Conservation (phyloP, 257 asterid genomes). For the Solanum ahanhuiri region DNA sequence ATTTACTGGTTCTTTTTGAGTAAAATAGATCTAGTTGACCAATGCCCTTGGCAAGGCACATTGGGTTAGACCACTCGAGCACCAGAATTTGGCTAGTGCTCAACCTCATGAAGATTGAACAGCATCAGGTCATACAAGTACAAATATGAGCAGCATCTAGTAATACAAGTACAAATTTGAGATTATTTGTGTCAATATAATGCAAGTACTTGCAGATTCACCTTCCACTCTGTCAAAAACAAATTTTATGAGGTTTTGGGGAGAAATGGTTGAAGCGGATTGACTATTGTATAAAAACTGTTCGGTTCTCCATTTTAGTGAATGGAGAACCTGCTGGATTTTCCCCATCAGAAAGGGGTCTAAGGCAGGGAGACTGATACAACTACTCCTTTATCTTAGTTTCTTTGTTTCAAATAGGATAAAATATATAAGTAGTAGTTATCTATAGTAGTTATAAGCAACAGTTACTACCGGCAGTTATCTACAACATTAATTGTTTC, state of each 20-base stretch:
- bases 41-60: background rate
- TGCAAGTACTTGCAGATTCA: background rate
- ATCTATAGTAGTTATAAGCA: no score
- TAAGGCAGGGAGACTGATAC: no score
- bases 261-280: no score
- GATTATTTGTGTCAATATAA: background rate
- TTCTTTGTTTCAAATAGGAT: no score
- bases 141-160: background rate
- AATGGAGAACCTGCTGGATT: no score
- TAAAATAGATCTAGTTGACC: background rate
- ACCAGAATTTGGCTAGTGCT: background rate
- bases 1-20: background rate
- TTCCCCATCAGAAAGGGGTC: no score
- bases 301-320: no score
- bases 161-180: background rate
- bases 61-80: background rate
- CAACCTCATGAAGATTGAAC: background rate
- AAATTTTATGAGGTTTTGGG: background rate
- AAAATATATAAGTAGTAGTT: no score
- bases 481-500: no score
- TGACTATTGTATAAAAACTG: no score
- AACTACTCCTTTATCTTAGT: no score
- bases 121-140: background rate
- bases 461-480: no score
- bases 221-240: background rate